Base-by-base conservation (phyloP, 306 rosid species). In the Lathyrus sativus region DNA sequence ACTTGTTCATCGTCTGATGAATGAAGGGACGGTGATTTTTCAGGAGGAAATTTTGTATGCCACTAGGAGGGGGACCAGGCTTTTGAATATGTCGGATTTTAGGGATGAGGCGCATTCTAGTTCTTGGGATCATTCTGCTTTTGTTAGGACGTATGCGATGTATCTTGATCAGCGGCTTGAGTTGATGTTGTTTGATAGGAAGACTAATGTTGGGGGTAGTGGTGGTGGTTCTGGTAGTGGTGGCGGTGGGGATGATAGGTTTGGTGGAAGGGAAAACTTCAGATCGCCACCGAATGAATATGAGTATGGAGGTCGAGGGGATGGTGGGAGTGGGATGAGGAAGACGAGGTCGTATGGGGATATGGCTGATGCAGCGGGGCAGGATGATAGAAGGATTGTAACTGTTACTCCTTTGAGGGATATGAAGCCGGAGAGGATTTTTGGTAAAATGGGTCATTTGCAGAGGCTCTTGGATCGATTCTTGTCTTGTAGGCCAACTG, bases 91-190 rank as follows among this genome's bases (percentile, higher is more conserved):
- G 81, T 82, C 96, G 0, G 97, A 93, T 60, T 93, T 90, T 77
- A 88, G 88, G 61, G 98, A 93, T 39, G 98, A 93, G 77, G 99
- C 97, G 62, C 99, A 93, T 80, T 88, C 99, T 2, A 88, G 85
- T 83, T 90, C 99, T 1, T 93, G 99, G 99, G 99, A 93, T 70
- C 95, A 88, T 77, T 90, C 99, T 0, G 92, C 97, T 51, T 93
- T 88, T 8, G 95, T 93, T 1, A 77, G 97, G 76, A 88, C 99
- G 14, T 93, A 85, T 48, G 92, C 99, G 9, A 70, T 93, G 89
- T 93, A 84, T 62, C 84, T 93, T 26, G 99, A 93, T 75, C 99
- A 93, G 68, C 84, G 97, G 6, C 92, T 93, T 3, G 97, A 93
- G 73, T 26, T 93, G 85, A 76, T 79, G 82, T 72, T 87, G 1